A percentile compares a stretch with the other conserved stretches of the same genome.
phyloP scores from a whole-genome alignment of 495 filamentous ascomycete species.

The Bombardia bombarda region DNA sequence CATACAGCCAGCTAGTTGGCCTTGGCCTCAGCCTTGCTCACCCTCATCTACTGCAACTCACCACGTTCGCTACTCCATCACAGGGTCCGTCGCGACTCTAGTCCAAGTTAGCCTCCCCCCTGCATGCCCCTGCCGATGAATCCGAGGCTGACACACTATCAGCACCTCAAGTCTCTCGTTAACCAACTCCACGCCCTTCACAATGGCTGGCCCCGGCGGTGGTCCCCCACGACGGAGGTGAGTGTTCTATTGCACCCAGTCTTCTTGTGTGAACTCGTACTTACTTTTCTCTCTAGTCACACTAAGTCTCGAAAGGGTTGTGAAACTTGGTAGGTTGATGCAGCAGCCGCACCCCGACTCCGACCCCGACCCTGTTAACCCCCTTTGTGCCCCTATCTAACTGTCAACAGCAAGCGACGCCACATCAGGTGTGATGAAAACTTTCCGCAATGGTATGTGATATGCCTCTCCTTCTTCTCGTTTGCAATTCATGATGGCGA shows the following conservation, averaged over 20 bases:
- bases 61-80: conserved; percentile 31
- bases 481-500: neutral
- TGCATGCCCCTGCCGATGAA: neutral
- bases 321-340: conserved; percentile 62
- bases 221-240: conserved; percentile 61
- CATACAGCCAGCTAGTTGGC: too few species aligned
- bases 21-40: conserved; percentile 14
- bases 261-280: conserved; percentile 11
- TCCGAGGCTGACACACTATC: conserved; percentile 4
- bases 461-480: conserved; percentile 6
- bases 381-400: conserved; percentile 14
- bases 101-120: conserved; percentile 26
- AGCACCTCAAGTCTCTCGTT: conserved; percentile 32
- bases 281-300: conserved; percentile 50
- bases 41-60: conserved; percentile 21
- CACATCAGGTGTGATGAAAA: conserved; percentile 98
- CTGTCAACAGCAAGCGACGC: conserved; percentile 59
- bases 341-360: neutral
- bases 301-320: conserved; percentile 98
- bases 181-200: conserved; percentile 22
- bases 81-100: conserved; percentile 27
- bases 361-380: neutral
- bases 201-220: conserved; percentile 67
- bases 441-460: conserved; percentile 94
- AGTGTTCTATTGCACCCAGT: conserved; percentile 12